Evolutionary conservation across 192 early-diverging fungal species (phyloP).

Genomic region (Backusella liffmaniae): DNA sequence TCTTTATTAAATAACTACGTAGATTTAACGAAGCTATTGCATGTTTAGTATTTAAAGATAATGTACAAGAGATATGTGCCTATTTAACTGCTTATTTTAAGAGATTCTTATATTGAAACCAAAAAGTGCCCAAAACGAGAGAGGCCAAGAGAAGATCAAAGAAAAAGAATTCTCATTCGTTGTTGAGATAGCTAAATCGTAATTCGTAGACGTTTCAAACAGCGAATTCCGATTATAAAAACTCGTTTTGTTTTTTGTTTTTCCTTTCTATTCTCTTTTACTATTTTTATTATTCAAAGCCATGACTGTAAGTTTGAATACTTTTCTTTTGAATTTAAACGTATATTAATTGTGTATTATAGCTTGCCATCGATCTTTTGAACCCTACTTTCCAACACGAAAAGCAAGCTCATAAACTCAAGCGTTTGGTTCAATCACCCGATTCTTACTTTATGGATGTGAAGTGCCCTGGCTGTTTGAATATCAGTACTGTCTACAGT

Average conservation of each 20-base stretch:
- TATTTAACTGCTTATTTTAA: neutral
- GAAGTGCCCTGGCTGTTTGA: conserved; percentile 91
- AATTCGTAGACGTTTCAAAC: neutral
- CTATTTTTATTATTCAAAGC: neutral
- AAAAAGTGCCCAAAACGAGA: neutral
- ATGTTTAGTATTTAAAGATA: neutral
- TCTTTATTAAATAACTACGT: neutral
- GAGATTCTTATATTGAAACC: conserved; percentile 2
- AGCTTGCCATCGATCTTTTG: conserved; percentile 87
- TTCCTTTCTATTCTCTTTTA: neutral
- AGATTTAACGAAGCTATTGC: too few species aligned
- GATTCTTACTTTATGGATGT: conserved; percentile 98
- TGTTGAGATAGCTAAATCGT: neutral
- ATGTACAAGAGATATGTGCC: neutral
- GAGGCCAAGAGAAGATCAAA: neutral
- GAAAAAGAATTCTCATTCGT: neutral
- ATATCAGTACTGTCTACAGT: conserved; percentile 98
- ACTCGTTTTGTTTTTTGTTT: neutral
- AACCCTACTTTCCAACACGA: conserved; percentile 77
- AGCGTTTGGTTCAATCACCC: conserved; percentile 54
- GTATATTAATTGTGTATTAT: neutral
- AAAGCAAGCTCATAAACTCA: conserved; percentile 57
- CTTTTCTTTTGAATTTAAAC: neutral
- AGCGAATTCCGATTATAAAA: neutral
- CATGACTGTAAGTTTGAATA: neutral